phyloP scores from a whole-genome alignment of 208 protist genomes.

The Leishmania guyanensis region DNA sequence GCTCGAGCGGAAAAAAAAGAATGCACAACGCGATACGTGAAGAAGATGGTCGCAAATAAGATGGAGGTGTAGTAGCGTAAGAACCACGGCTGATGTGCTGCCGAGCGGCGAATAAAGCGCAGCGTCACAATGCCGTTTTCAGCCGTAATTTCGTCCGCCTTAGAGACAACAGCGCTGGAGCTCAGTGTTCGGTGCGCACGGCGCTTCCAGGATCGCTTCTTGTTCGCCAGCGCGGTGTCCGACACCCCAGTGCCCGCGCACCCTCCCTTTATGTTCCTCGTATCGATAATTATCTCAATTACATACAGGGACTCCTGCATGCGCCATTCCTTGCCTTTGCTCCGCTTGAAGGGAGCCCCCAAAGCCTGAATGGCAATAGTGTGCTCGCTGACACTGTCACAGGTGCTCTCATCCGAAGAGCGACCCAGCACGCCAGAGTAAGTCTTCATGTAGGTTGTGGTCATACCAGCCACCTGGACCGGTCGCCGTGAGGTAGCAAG shows the following conservation, averaged over 20 bases:
- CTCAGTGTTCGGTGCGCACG: constrained; percentile 28
- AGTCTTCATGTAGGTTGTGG: constrained; percentile 47
- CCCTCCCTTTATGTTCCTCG: constrained; percentile 21
- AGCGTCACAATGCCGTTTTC: constrained; percentile 37
- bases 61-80: constrained; percentile 29
- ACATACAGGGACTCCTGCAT: constrained; percentile 52
- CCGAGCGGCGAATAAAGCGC: constrained; percentile 29
- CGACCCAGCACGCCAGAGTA: constrained; percentile 39
- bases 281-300: constrained; percentile 55
- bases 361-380: constrained; percentile 53
- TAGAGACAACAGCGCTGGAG: constrained; percentile 8
- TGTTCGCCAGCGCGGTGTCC: constrained; percentile 8
- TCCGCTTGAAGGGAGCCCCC: constrained; percentile 29
- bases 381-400: constrained; percentile 18
- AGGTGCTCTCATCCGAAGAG: constrained; percentile 4
- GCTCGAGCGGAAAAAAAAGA: constrained; percentile 21
- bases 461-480: constrained; percentile 29
- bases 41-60: constrained; percentile 36
- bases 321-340: constrained; percentile 26
- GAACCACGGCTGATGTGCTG: constrained; percentile 11
- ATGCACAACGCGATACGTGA: constrained; percentile 29
- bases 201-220: constrained; percentile 29
- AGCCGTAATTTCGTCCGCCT: constrained; percentile 21
- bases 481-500: constrained; percentile 53
- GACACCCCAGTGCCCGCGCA: constrained; percentile 22